phyloP scores from a whole-genome alignment of 2,329 filamentous ascomycete species.

The Aspergillus ustus region DNA sequence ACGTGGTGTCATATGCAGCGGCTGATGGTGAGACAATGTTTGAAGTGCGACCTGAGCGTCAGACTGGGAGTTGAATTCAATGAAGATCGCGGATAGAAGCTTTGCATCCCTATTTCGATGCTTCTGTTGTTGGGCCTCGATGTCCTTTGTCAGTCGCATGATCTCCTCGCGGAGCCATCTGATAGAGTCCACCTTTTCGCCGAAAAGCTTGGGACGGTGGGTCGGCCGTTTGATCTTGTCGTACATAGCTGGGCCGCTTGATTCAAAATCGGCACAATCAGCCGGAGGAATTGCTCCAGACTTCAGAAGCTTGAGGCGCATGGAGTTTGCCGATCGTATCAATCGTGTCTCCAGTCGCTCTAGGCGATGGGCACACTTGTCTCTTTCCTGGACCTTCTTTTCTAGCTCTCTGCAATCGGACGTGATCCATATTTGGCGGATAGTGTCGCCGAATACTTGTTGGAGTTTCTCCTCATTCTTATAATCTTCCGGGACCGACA shows the following conservation, averaged over 20 bases:
- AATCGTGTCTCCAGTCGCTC: slow-evolving; percentile 88
- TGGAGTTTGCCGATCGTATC: slow-evolving; percentile 76
- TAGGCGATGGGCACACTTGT: slow-evolving; percentile 75
- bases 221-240: slow-evolving; percentile 65
- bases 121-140: slow-evolving; percentile 67
- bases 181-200: slow-evolving; percentile 88
- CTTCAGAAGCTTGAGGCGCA: slow-evolving; percentile 64
- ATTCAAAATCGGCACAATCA: slow-evolving; percentile 35
- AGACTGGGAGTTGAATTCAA: slow-evolving; percentile 82
- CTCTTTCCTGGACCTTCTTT: slow-evolving; percentile 77
- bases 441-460: slow-evolving; percentile 78
- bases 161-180: slow-evolving; percentile 80
- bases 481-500: slow-evolving; percentile 78
- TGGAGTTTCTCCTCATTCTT: slow-evolving; percentile 74
- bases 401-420: slow-evolving; percentile 76
- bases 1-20: slow-evolving; percentile 84
- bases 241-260: slow-evolving; percentile 31
- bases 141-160: slow-evolving; percentile 69
- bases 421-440: slow-evolving; percentile 83
- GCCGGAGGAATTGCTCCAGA: slow-evolving; percentile 28
- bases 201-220: slow-evolving; percentile 72
- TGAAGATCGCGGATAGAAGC: slow-evolving; percentile 77
- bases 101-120: slow-evolving; percentile 68
- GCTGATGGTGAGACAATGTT: slow-evolving; percentile 80
- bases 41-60: slow-evolving; percentile 87